Percentiles rank a stretch among this genome's conserved stretches.
Evolutionary conservation across 1,284 basidiomycete genomes (phyloP).

Genomic region (Boletus holoroseus): DNA sequence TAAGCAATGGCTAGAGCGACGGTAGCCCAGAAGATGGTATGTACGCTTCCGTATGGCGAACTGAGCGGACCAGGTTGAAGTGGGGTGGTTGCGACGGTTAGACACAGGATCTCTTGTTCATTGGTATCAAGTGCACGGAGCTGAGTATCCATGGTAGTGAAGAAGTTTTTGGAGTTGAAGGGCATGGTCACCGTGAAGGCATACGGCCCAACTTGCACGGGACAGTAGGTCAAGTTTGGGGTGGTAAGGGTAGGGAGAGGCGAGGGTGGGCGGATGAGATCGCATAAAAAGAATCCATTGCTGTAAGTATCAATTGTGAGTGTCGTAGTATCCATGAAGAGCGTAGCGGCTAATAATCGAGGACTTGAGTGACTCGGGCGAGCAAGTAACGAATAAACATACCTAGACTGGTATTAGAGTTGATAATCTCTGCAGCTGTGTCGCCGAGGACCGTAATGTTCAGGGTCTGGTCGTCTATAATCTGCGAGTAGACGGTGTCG

Average conservation of each 20-base stretch:
- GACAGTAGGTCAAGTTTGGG: slow-evolving; percentile 59
- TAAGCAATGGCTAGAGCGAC: slow-evolving; percentile 75
- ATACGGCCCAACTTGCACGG: slow-evolving; percentile 69
- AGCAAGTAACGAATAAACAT: slow-evolving; percentile 5
- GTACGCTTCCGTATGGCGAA: slow-evolving; percentile 68
- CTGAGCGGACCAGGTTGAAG: slow-evolving; percentile 50
- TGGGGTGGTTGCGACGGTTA: slow-evolving; percentile 76
- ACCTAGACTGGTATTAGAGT: slow-evolving; percentile 64
- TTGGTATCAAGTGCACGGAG: slow-evolving; percentile 86
- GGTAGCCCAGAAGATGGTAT: slow-evolving; percentile 78
- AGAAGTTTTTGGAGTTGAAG: slow-evolving; percentile 61
- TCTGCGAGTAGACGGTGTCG: slow-evolving; percentile 68
- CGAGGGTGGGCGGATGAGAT: slow-evolving; percentile 67
- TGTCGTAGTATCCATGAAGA: slow-evolving; percentile 77
- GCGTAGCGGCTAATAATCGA: slow-evolving; percentile 53
- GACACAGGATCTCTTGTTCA: slow-evolving; percentile 73
- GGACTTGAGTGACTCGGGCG: slow-evolving; percentile 2
- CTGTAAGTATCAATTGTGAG: slow-evolving; percentile 71
- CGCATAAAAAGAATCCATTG: slow-evolving; percentile 71
- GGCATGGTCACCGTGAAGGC: slow-evolving; percentile 77
- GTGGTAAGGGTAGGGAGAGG: slow-evolving; percentile 43
- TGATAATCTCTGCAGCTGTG: slow-evolving; percentile 53
- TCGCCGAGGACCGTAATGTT: slow-evolving; percentile 64
- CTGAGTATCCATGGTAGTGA: slow-evolving; percentile 81
- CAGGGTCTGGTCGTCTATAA: slow-evolving; percentile 51